Conservation (phyloP, 2,329 filamentous ascomycete genomes). For the Didymella pomorum region DNA sequence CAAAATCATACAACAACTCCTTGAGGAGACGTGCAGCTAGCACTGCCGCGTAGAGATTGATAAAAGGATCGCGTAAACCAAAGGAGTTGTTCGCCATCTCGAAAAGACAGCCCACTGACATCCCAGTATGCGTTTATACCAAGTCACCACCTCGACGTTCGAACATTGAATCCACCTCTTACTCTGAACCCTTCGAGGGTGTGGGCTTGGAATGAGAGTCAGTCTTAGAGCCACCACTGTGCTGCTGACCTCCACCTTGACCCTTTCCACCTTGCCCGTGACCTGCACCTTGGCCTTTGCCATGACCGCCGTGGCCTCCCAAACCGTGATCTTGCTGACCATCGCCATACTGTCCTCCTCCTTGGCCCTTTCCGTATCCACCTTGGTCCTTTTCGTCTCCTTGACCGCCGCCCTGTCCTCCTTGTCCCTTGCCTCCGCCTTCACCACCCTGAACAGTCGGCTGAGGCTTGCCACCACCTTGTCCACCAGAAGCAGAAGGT, state of each 20-base stretch:
- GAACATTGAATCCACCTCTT: neutral
- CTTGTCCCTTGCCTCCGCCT: neutral
- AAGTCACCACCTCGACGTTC: neutral
- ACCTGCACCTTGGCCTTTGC: neutral
- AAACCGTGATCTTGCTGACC: neutral
- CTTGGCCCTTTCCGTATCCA: neutral
- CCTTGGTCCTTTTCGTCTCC: neutral
- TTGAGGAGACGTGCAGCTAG: neutral
- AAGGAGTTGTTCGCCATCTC: conserved; percentile 2
- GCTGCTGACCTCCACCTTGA: neutral
- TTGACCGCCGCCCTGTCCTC: neutral
- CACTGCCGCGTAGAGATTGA: neutral
- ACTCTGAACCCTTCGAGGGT: neutral
- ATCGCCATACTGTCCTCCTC: neutral
- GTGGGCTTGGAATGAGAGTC: neutral
- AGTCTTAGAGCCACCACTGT: neutral
- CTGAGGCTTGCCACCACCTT: neutral
- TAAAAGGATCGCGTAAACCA: neutral
- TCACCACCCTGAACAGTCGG: neutral
- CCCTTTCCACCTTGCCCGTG: neutral
- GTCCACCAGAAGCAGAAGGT: neutral
- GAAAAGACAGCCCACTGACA: neutral
- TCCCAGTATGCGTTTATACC: neutral
- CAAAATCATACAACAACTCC: neutral
- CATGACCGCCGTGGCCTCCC: neutral